Conservation (phyloP, 495 filamentous ascomycete species). For the Xylona heveae region DNA sequence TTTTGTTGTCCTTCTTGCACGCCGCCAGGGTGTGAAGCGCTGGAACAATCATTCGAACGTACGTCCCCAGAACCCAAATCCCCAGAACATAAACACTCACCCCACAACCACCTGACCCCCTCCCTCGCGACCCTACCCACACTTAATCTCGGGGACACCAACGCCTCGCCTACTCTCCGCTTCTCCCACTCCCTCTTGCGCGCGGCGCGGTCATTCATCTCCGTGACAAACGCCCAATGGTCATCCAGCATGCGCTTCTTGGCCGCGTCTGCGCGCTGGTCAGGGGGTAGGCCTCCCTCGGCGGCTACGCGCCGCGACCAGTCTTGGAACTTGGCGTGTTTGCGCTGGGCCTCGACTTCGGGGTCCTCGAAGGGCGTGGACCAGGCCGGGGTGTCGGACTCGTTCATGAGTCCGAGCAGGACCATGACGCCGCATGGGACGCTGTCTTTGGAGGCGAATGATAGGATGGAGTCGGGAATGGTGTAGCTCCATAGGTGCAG, state of each 20-base stretch:
- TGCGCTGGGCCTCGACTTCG: slow-evolving; percentile 12
- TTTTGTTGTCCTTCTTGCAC: no score
- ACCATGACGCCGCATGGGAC: slow-evolving; percentile 43
- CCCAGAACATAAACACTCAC: no score
- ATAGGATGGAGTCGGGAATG: slow-evolving; percentile 28
- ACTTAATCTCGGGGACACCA: slow-evolving; percentile 1
- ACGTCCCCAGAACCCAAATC: no score
- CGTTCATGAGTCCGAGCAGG: slow-evolving; percentile 26
- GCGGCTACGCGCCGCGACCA: not conserved
- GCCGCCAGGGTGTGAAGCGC: no score
- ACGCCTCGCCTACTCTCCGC: not conserved
- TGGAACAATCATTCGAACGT: no score
- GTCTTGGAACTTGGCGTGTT: not conserved
- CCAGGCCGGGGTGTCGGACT: slow-evolving; percentile 34
- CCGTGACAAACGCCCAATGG: slow-evolving; percentile 2
- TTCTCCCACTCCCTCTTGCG: slow-evolving; percentile 2
- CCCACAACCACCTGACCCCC: slow-evolving; percentile 1
- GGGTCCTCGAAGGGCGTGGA: slow-evolving; percentile 17
- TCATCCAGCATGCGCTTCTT: slow-evolving; percentile 1
- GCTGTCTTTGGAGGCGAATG: slow-evolving; percentile 27
- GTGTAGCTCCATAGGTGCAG: slow-evolving; percentile 38
- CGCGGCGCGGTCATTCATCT: not conserved
- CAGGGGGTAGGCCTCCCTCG: not conserved
- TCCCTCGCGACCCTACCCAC: not conserved
- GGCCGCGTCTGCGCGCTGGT: not conserved